Evolutionary conservation across 495 filamentous ascomycete genomes (phyloP), one percentile per base, ranked within the genome.

Genomic region (Aspergillus carlsbadensis): DNA sequence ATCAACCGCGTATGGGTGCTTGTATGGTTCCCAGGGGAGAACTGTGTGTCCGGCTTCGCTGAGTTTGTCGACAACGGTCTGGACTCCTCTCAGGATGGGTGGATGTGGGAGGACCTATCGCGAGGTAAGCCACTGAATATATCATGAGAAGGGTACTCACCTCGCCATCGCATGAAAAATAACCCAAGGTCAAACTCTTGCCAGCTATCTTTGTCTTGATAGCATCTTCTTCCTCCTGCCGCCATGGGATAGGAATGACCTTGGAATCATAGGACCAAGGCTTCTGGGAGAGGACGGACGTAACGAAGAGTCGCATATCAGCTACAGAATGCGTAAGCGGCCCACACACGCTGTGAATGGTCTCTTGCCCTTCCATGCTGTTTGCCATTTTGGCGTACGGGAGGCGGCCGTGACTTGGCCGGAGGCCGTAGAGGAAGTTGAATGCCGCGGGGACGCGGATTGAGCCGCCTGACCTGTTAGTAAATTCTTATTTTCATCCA

Each of bases 21-120:
- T 62, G 45, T 75, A 72, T 0, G 75, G 75, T 10, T 58, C 62
- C 78, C 78, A 80, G 4, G 67, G 61, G 14, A 73, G 47, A 11
- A 75, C 40, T 22, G 67, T 69, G 37, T 81, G 77, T 0, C 78
- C 77, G 10, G 65, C 63, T 2, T 69, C 58, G 33, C 65, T 61
- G 4, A 81, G 36, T 0, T 71, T 66, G 0, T 65, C 59, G 0
- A 69, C 68, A 2, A 78, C 70, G 3, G 59, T 71, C 0, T 70
- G 56, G 14, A 81, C 50, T 1, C 69, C 78, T 26, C 78, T 63
- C 0, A 65, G 54, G 41, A 81, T 69, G 6, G 74, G 74, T 2
- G 60, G 63, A 43, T 69, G 61, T 6, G 50, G 62, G 37, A 53
- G 54, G n/a, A 63, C 57, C 60, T 60, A n/a, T n/a, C 6, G 10